Conservation (phyloP, 495 filamentous ascomycete genomes). For the Rhypophila decipiens region DNA sequence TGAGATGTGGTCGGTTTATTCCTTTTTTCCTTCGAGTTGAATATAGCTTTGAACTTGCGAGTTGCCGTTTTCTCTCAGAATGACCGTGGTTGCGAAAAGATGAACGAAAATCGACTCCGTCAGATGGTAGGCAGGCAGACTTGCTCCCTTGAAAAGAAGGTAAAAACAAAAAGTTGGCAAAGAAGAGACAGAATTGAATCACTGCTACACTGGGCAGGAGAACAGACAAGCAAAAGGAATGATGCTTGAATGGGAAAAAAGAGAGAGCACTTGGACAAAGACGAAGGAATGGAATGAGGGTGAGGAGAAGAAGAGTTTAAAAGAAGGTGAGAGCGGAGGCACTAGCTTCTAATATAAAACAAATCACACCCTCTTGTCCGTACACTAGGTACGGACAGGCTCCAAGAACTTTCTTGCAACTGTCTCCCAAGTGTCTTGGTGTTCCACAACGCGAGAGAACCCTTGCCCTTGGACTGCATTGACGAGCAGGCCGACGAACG, state of each 20-base stretch:
- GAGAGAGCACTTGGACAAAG: constrained; percentile 17
- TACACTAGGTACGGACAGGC: too few relatives aligned
- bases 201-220: constrained; percentile 20
- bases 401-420: too few relatives aligned
- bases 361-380: not conserved
- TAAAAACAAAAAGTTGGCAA: constrained; percentile 19
- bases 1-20: constrained; percentile 9
- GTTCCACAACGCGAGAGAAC: not conserved
- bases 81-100: constrained; percentile 12
- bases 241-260: constrained; percentile 24
- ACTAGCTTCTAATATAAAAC: not conserved
- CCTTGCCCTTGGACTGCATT: not conserved
- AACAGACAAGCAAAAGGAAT: constrained; percentile 30
- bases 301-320: constrained; percentile 10
- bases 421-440: too few relatives aligned
- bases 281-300: constrained; percentile 17
- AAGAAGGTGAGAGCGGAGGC: constrained; percentile 8
- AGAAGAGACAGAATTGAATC: constrained; percentile 23
- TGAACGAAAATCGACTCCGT: constrained; percentile 48
- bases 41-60: not conserved
- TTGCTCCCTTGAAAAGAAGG: constrained; percentile 29
- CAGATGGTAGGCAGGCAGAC: constrained; percentile 36
- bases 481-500: not conserved
- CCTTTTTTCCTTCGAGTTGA: constrained; percentile 7
- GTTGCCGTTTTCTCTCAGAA: not conserved